A percentile compares a stretch with the other conserved stretches of the same genome.
Evolutionary conservation across 2,329 filamentous ascomycete species (phyloP).

Genomic region (Leptographium lundbergii): DNA sequence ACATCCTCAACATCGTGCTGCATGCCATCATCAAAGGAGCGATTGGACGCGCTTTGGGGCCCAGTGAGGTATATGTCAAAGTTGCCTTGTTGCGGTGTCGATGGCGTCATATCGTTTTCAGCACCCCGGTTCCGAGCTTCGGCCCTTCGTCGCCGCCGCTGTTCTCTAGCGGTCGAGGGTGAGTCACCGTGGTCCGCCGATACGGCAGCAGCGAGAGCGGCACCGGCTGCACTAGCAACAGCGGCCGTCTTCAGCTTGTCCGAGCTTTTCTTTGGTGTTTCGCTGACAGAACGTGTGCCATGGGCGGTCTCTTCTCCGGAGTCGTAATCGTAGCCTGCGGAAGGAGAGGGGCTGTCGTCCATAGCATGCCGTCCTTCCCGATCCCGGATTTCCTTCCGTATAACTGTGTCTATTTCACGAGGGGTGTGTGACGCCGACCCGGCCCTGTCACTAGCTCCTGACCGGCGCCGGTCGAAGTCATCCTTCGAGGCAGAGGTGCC

Average conservation of each 20-base stretch:
- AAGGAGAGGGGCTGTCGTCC: slow-evolving; percentile 28
- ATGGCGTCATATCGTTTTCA: slow-evolving; percentile 17
- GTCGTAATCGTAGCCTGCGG: slow-evolving; percentile 25
- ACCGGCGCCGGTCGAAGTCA: slow-evolving; percentile 46
- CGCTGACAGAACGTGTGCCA: slow-evolving; percentile 17
- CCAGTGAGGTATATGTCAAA: slow-evolving; percentile 7
- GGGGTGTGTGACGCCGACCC: slow-evolving; percentile 7
- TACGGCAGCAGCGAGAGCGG: slow-evolving; percentile 25
- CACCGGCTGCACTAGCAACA: slow-evolving; percentile 28
- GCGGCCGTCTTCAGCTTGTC: slow-evolving; percentile 32
- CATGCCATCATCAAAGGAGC: neutral
- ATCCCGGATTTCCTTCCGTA: slow-evolving; percentile 33
- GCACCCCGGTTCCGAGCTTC: slow-evolving; percentile 35
- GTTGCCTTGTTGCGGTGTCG: slow-evolving; percentile 23
- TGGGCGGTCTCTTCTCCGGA: slow-evolving; percentile 17
- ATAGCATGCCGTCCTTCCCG: slow-evolving; percentile 43
- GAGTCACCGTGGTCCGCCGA: slow-evolving; percentile 24
- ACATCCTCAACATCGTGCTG: neutral
- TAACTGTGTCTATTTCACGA: slow-evolving; percentile 7
- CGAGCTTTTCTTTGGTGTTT: slow-evolving; percentile 31
- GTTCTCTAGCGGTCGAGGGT: slow-evolving; percentile 36
- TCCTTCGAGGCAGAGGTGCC: slow-evolving; percentile 41
- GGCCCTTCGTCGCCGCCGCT: slow-evolving; percentile 38
- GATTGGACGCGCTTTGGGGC: slow-evolving; percentile 6
- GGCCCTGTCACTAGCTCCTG: slow-evolving; percentile 41